Evolutionary conservation across 306 rosid species (phyloP).

Genomic region (Rubus parviflorus): DNA sequence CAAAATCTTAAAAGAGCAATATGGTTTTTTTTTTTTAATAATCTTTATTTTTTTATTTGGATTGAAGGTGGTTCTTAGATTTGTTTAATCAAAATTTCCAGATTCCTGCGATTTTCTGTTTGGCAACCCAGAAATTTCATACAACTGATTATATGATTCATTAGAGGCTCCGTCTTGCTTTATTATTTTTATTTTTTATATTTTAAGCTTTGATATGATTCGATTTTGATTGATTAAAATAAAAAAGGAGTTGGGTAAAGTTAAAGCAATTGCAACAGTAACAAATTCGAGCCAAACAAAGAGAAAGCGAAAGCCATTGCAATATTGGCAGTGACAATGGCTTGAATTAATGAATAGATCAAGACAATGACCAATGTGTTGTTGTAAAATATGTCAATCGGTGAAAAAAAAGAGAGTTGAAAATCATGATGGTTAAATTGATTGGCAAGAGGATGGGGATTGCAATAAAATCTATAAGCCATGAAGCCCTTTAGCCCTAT

Average conservation of each 20-base stretch:
- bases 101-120: neutral
- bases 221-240: neutral
- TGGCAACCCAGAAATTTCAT: too few relatives aligned
- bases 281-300: neutral
- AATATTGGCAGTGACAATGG: neutral
- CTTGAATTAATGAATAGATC: neutral
- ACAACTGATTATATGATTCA: neutral
- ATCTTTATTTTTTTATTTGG: neutral
- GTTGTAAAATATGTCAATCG: neutral
- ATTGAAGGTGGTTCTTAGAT: neutral
- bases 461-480: neutral
- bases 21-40: neutral
- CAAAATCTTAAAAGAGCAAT: slow-evolving; percentile 24
- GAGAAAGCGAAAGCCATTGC: neutral
- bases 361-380: neutral
- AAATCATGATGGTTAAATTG: neutral
- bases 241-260: too few relatives aligned
- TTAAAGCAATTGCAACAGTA: neutral
- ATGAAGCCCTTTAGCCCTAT: neutral
- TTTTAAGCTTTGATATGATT: neutral
- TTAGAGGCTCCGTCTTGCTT: neutral
- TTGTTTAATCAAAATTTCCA: neutral
- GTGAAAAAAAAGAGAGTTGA: too few relatives aligned
- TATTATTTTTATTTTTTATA: neutral
- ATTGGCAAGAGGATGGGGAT: neutral